Evolutionary conservation across 2,329 filamentous ascomycete genomes (phyloP).

Genomic region (Biscogniauxia sp.): DNA sequence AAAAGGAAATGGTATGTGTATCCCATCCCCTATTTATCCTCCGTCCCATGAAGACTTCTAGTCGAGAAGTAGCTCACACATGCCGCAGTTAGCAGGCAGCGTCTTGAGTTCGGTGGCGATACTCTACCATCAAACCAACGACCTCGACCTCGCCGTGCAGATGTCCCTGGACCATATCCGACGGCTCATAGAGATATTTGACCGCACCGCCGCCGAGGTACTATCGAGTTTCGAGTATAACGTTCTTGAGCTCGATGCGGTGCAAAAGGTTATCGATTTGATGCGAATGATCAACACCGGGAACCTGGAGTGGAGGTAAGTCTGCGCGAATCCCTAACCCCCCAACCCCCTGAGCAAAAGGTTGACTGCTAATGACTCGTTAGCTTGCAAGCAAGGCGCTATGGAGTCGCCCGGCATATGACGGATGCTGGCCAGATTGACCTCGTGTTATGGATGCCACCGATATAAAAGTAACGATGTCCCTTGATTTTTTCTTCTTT

Average conservation of each 20-base stretch:
- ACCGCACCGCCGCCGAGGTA: constrained; percentile 18
- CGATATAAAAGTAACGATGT: neutral
- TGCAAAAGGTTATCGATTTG: constrained; percentile 18
- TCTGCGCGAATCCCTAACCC: neutral
- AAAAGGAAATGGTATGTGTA: constrained; percentile 27
- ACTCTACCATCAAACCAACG: constrained; percentile 23
- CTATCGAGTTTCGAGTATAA: constrained; percentile 11
- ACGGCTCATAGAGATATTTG: constrained; percentile 23
- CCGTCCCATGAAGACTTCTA: neutral
- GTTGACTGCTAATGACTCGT: constrained; percentile 1
- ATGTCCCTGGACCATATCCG: constrained; percentile 23
- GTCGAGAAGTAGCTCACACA: neutral
- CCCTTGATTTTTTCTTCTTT: neutral
- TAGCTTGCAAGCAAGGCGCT: constrained; percentile 21
- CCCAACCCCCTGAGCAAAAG: neutral
- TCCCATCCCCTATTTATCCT: neutral
- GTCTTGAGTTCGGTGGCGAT: constrained; percentile 29
- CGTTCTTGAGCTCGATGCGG: constrained; percentile 15
- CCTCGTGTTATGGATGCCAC: constrained; percentile 16
- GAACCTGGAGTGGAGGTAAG: constrained; percentile 29
- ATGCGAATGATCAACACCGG: constrained; percentile 27
- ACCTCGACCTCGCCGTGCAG: constrained; percentile 26
- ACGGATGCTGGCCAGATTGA: constrained; percentile 18
- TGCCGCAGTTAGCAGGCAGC: constrained; percentile 22
- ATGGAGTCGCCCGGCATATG: constrained; percentile 19